Conservation (phyloP, 352 stramenopile species). For the Globisporangium nagaii region DNA sequence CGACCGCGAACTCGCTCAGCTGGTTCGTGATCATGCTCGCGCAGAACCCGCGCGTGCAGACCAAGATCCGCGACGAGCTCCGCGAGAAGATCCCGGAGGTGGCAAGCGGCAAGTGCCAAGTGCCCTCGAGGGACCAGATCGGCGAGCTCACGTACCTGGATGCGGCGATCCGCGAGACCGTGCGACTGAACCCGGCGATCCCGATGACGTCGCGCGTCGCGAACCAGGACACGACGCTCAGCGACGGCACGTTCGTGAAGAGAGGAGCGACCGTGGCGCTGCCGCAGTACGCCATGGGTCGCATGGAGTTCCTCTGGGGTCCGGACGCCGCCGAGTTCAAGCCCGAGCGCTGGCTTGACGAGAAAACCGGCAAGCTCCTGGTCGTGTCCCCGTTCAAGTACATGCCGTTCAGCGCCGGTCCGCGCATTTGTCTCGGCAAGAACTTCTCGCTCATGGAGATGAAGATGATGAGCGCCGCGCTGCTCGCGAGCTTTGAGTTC, state of each 20-base stretch:
- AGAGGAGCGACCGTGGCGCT: slow-evolving; percentile 33
- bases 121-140: slow-evolving; percentile 40
- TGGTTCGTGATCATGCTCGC: slow-evolving; percentile 80
- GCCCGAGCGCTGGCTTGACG: slow-evolving; percentile 40
- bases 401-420: slow-evolving; percentile 32
- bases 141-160: slow-evolving; percentile 51
- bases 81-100: slow-evolving; percentile 28
- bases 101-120: slow-evolving; percentile 13
- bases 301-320: slow-evolving; percentile 31
- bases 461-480: slow-evolving; percentile 18
- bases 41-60: slow-evolving; percentile 47
- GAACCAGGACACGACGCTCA: slow-evolving; percentile 41
- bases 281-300: slow-evolving; percentile 36
- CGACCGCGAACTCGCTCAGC: slow-evolving; percentile 57
- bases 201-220: slow-evolving; percentile 23
- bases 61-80: slow-evolving; percentile 44
- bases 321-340: slow-evolving; percentile 31
- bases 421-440: slow-evolving; percentile 33
- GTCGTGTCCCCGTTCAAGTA: slow-evolving; percentile 33
- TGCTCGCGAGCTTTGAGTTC: slow-evolving; percentile 21
- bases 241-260: slow-evolving; percentile 40
- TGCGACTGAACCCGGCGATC: slow-evolving; percentile 55
- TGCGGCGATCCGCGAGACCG: slow-evolving; percentile 51
- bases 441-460: slow-evolving; percentile 28
- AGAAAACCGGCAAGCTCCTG: slow-evolving; percentile 7